Base-by-base conservation (phyloP, 2,329 filamentous ascomycete genomes). In the Pseudocercospora ulei region DNA sequence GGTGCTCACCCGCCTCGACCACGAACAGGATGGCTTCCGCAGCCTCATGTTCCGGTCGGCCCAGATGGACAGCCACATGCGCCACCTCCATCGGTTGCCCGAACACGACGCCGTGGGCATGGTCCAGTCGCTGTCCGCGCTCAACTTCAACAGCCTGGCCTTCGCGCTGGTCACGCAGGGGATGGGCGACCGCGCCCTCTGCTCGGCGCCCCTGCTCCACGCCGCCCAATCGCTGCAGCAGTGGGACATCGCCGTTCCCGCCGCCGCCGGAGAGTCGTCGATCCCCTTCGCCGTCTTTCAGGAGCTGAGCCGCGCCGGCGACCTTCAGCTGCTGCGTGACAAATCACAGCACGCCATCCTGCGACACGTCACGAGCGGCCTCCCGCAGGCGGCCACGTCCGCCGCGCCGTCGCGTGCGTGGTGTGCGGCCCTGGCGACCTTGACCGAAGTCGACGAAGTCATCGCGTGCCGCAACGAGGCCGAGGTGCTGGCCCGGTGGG, bases 41-140 rank as follows among this genome's bases (percentile, higher is more conserved):
- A 88, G 82, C 48, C 71, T 98, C 11, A 79, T 90, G 14, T 94
- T 96, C 53, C 79, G 88, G 42, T 85, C 87, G 19, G 90, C 90
- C 22, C 81, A 87, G 49, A 84, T 92, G 51, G 88, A 98, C 58
- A 88, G 81, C 49, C 78, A 88, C 44, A 72, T 95, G 51, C 76
- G 80, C 18, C 68, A 70, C 17, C 64, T 69, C 12, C 71, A 79
- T 41, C 61, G 69, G 14, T 63, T 68, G 3, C 71, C 75, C 2
- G 62, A 69, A 8, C 50, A 66, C 1, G 83, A 87, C 56, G 72
- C 73, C 0, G 69, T 78, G 41, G 80, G 78, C 4, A 68, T 94
- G 7, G 72, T 94, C 2, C 78, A 76, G 42, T 82, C 85, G 2
- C 67, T 98, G 3, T 80, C 83, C 41, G 76, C 73, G 25, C 74